Evolutionary conservation across 805 yeast species (phyloP), one percentile per base, ranked within the genome.

Genomic region (Yamadazyma laniorum): DNA sequence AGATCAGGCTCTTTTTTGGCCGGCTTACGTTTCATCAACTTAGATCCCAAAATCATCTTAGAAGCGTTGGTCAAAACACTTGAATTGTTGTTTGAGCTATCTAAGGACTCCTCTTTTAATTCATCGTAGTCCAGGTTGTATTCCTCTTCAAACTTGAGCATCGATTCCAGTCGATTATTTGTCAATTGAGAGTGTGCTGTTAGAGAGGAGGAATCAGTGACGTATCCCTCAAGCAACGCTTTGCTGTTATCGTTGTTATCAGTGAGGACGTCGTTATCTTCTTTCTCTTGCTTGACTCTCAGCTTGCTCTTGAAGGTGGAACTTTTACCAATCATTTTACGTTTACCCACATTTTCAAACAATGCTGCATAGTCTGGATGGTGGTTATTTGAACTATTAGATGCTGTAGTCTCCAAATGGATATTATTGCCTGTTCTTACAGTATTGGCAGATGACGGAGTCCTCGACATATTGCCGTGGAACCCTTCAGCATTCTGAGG

Each of bases 331-430:
- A 35, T 38, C 19, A 55, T 64, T 15, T 59, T 57, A 23, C 73
- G 44, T 39, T 67, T 68, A 1, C 72, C 72, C 4, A 68, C 71
- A 31, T 63, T 64, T 39, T 67, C 64, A 48, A 68, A 68, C 19
- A 68, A 55, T 4, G 73, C 71, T 3, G 65, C 72, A 46, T 68
- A 68, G 46, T 68, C 67, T 2, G 73, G 73, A 37, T 60, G 67
- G 19, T 40, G 29, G 19, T n/a, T 25, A 16, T 29, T 29, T 28
- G 37, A 18, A 15, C 14, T 33, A 31, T 51, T 47, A 49, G 47
- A 52, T 2, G 43, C 34, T 2, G 47, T 42, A 1, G 47, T 19
- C 11, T 56, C 56, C n/a, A 52, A 41, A 27, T 21, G 23, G 9
- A 21, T 6, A 21, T 21, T 21, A 26, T 30, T 47, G 32, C 26